Evolutionary conservation across 2,329 filamentous ascomycete species (phyloP), one percentile per base, ranked within the genome.

Genomic region (Epichloe hybrida): DNA sequence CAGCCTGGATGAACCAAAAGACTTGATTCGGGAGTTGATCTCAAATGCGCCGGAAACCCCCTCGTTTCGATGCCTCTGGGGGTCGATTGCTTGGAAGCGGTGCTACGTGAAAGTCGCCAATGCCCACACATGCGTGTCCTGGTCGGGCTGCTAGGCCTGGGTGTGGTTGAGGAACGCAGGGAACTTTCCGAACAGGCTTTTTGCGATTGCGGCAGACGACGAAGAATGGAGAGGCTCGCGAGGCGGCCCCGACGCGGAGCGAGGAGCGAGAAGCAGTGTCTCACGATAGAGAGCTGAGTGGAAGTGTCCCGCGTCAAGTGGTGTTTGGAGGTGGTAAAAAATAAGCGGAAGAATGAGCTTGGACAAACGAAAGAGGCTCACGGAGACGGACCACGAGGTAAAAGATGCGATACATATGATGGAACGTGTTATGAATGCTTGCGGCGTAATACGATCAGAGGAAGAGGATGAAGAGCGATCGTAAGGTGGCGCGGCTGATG

Each of bases 101-200:
- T 20, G 65, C 66, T 23, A 57, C 53, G 51, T 67, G 62, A 47
- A 69, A 66, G 46, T 60, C 59, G n/a, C 57, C 58, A 36, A 47
- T 36, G 12, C 57, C 57, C 52, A 59, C 57, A 35, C 17, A 17
- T 57, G 50, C 4, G 48, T 46, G 40, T 54, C 50, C 31, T 53
- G 52, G 15, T 51, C 41, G 44, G 56, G 54, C 46, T 57, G 52
- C 31, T 55, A 54, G 49, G 55, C 57, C 40, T 56, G 48, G n/a
- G 55, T 55, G 37, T 62, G 55, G 27, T 50, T 53, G 52, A 60
- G 59, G 34, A 60, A 54, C 8, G 52, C 49, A 23, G 56, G 54
- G 53, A 60, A 58, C 45, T 23, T 44, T 12, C 46, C 42, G 9
- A 48, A 21, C 2, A 20, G 31, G n/a, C 17, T n/a, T 21, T 21